Percentiles rank a stretch among this genome's conserved stretches.
Conservation (phyloP, 495 filamentous ascomycete species). For the Penicillium malachiteum region DNA sequence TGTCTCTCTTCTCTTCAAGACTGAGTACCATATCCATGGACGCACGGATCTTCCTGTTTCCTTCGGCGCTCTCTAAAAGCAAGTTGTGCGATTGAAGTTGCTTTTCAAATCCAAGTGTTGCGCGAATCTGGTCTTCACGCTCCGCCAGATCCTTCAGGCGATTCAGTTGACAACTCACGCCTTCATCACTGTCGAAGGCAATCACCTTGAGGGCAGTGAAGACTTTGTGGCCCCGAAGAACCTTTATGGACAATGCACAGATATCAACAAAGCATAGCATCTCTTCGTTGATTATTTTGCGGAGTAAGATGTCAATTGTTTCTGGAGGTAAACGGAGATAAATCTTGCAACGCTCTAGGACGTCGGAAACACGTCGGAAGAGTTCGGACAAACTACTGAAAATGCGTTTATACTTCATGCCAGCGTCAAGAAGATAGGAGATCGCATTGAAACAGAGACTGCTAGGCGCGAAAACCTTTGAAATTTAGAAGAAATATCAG, state of each 20-base stretch:
- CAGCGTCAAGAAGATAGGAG: slow-evolving; percentile 23
- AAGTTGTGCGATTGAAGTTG: no score
- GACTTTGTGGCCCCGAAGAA: slow-evolving; percentile 24
- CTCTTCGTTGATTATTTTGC: slow-evolving; percentile 30
- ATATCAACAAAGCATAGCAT: slow-evolving; percentile 29
- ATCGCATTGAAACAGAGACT: slow-evolving; percentile 28
- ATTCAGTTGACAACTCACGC: slow-evolving; percentile 19
- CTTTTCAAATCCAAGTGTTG: slow-evolving; percentile 20
- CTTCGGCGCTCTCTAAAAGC: no score
- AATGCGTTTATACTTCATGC: slow-evolving; percentile 28
- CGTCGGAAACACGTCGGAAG: slow-evolving; percentile 22
- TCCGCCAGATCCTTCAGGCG: slow-evolving; percentile 19
- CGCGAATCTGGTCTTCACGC: slow-evolving; percentile 22
- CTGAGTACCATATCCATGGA: no score
- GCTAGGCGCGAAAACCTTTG: slow-evolving; percentile 23
- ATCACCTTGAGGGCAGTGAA: slow-evolving; percentile 27
- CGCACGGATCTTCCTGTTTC: no score
- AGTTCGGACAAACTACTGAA: slow-evolving; percentile 26
- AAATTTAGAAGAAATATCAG: neutral
- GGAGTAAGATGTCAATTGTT: slow-evolving; percentile 20
- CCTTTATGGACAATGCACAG: slow-evolving; percentile 25
- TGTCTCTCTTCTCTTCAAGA: no score
- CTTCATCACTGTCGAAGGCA: slow-evolving; percentile 25
- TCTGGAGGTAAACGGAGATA: slow-evolving; percentile 23
- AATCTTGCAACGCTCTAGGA: slow-evolving; percentile 28